Evolutionary conservation across 1,284 basidiomycete species (phyloP), one percentile per base, ranked within the genome.

Genomic region (Papiliotrema flavescens): DNA sequence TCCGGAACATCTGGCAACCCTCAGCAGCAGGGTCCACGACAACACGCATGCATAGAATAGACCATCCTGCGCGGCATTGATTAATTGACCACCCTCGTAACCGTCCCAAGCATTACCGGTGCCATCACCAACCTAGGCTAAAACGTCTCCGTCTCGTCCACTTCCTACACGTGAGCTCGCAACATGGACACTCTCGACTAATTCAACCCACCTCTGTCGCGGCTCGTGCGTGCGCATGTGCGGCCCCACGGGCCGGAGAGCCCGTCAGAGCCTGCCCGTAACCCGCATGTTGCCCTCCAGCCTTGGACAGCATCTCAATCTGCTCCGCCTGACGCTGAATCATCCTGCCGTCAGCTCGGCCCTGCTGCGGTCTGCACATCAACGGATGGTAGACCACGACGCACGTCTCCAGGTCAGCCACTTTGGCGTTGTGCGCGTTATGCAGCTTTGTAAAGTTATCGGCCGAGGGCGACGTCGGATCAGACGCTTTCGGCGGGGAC

Each of bases 341-440:
- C 42, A 37, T 57, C 36, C 49, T 62, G 47, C 43, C 26, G 19
- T 54, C 2, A 53, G 36, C 44, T 13, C 2, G 14, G 40, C 14
- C 40, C 40, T 20, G 14, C 11, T 13, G 8, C 14, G 22, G n/a
- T 37, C 14, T 46, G 7, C 14, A 24, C 44, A n/a, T 7, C 8
- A 17, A 48, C 14, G 7, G 14, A 20, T 13, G 44, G 7, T 13
- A 23, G 20, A 20, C 14, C 13, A 46, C 41, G 28, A 36, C 64
- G 52, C 39, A 67, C 65, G 53, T 60, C 23, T 68, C 64, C 4
- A 66, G 55, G 19, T 66, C 61, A 11, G 57, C 56, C 14, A 66
- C 59, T 53, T 68, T 66, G 41, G 64, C 63, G 50, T 68, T 68
- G 48, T 68, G 64, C 23, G 64, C 62, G 51, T 64, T 61, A 54